phyloP scores from a whole-genome alignment of 352 stramenopile species.

The Phytophthora constricta region DNA sequence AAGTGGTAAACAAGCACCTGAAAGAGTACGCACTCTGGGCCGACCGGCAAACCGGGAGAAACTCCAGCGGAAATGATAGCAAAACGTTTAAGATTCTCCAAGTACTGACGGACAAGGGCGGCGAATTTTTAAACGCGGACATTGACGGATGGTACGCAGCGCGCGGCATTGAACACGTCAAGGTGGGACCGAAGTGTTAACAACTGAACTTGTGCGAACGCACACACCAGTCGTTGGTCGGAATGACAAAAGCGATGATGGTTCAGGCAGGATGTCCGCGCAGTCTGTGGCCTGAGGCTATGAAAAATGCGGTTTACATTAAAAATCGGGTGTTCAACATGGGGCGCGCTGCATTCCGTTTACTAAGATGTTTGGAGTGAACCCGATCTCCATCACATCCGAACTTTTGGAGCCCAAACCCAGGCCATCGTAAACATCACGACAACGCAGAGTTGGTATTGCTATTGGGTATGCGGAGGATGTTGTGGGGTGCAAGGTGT shows the following conservation, averaged over 20 bases:
- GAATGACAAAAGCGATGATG: not conserved
- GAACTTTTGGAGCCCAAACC: constrained; percentile 6
- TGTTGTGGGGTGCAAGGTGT: constrained; percentile 13
- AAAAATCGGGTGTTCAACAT: constrained; percentile 17
- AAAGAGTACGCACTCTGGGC: constrained; percentile 15
- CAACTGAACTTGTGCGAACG: constrained; percentile 18
- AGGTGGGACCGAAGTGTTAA: constrained; percentile 15
- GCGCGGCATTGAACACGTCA: constrained; percentile 12
- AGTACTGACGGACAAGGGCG: constrained; percentile 13
- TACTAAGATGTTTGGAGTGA: constrained; percentile 17
- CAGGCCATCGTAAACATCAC: not conserved
- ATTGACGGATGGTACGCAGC: constrained; percentile 9
- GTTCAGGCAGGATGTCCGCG: constrained; percentile 1
- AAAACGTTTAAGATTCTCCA: not conserved
- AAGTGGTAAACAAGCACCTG: constrained; percentile 7
- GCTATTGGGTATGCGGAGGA: constrained; percentile 14
- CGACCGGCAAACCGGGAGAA: not conserved
- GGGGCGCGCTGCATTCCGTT: constrained; percentile 8
- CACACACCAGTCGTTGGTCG: constrained; percentile 10
- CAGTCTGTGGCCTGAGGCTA: constrained; percentile 7
- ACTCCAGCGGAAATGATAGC: not conserved
- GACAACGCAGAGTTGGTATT: constrained; percentile 9
- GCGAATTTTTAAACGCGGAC: constrained; percentile 7
- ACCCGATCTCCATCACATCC: constrained; percentile 12
- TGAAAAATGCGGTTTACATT: constrained; percentile 17